phyloP scores from a whole-genome alignment of 2,329 filamentous ascomycete species.

The Phaeosphaeriaceae sp. region DNA sequence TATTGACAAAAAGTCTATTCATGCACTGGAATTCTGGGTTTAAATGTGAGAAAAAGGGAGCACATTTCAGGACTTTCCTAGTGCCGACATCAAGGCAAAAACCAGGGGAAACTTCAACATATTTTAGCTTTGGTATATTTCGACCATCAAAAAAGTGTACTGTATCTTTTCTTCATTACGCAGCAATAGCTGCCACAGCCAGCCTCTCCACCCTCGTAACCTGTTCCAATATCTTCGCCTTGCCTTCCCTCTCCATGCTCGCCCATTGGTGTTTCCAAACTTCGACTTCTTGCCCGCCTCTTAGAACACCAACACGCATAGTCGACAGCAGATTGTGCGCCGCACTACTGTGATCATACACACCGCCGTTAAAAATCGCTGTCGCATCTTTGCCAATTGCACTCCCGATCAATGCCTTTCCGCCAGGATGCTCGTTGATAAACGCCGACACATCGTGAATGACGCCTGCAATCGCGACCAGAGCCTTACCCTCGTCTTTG shows the following conservation, averaged over 20 bases:
- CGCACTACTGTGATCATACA: constrained; percentile 49
- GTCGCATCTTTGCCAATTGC: constrained; percentile 50
- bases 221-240: constrained; percentile 69
- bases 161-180: constrained; percentile 53
- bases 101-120: too few relatives aligned
- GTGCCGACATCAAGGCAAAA: background rate
- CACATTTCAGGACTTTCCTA: background rate
- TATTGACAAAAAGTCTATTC: too few relatives aligned
- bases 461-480: constrained; percentile 47
- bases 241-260: constrained; percentile 12
- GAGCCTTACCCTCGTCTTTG: constrained; percentile 35
- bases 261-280: constrained; percentile 40
- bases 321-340: constrained; percentile 49
- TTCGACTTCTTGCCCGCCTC: constrained; percentile 50
- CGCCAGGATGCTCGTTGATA: constrained; percentile 47
- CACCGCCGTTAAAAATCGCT: constrained; percentile 49
- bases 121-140: background rate
- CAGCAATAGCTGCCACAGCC: constrained; percentile 78
- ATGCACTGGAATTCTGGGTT: too few relatives aligned
- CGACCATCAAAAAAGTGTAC: background rate
- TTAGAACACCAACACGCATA: constrained; percentile 48
- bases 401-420: constrained; percentile 44
- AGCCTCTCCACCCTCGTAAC: constrained; percentile 79
- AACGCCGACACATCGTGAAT: constrained; percentile 49
- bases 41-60: too few relatives aligned